Evolutionary conservation across 1,284 basidiomycete species (phyloP).

Genomic region (Earliella scabrosa): DNA sequence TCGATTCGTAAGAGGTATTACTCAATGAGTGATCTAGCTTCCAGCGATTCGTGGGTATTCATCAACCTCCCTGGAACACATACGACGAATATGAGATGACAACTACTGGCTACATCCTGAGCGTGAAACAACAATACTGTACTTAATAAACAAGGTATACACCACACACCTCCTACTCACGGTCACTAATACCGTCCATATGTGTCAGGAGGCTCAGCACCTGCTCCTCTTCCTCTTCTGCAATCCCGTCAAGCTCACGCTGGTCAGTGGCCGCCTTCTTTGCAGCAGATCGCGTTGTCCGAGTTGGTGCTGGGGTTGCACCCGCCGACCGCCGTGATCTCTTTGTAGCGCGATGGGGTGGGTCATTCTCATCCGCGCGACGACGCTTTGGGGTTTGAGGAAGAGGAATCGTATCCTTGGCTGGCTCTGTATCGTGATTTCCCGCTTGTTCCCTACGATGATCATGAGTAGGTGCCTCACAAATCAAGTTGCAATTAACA

Average conservation of each 20-base stretch:
- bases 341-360: not conserved
- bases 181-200: no score
- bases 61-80: no score
- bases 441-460: not conserved
- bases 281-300: not conserved
- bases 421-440: not conserved
- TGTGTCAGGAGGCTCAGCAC: not conserved
- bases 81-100: no score
- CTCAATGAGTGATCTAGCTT: no score
- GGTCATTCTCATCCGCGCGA: not conserved
- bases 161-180: no score
- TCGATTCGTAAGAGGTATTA: no score
- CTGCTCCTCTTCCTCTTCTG: conserved; percentile 5
- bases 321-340: not conserved
- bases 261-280: not conserved
- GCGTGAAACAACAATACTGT: no score
- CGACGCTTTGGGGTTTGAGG: not conserved
- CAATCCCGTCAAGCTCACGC: not conserved
- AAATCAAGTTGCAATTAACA: not conserved
- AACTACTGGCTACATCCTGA: no score
- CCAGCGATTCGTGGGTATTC: no score
- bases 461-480: not conserved
- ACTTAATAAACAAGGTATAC: no score
- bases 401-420: not conserved
- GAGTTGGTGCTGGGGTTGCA: not conserved